A percentile compares a stretch with the other conserved stretches of the same genome.
Conservation (phyloP, 2,329 filamentous ascomycete genomes). For the Xylariaceae sp. region DNA sequence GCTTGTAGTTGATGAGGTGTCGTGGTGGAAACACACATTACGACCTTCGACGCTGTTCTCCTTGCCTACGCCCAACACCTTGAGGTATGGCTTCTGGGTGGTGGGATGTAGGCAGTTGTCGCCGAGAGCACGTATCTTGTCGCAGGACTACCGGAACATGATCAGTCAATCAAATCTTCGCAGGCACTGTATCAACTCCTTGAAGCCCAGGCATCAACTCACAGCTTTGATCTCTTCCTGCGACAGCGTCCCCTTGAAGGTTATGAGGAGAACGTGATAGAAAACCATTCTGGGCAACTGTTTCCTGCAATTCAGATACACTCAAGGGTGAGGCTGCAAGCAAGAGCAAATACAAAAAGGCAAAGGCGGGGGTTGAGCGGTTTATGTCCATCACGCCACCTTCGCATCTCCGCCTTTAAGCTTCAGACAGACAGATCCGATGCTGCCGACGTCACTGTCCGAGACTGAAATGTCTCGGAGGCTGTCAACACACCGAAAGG, state of each 20-base stretch:
- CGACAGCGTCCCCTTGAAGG: constrained; percentile 27
- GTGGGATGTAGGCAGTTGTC: constrained; percentile 56
- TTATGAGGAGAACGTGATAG: constrained; percentile 29
- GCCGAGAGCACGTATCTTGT: constrained; percentile 42
- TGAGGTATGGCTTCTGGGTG: constrained; percentile 54
- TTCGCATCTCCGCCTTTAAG: background rate
- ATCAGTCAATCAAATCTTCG: constrained; percentile 1
- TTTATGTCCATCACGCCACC: too few species aligned
- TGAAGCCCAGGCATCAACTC: constrained; percentile 6
- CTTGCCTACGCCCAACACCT: constrained; percentile 49
- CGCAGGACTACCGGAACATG: constrained; percentile 27
- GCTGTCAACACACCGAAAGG: too few species aligned
- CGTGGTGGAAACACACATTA: constrained; percentile 41
- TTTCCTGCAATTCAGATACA: background rate
- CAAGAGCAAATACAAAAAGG: background rate
- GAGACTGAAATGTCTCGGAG: too few species aligned
- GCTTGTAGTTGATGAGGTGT: background rate
- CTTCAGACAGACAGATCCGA: background rate
- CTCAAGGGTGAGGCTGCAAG: background rate
- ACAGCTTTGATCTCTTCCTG: constrained; percentile 30
- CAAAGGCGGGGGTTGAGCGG: background rate
- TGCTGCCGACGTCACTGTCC: background rate
- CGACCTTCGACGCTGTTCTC: constrained; percentile 57
- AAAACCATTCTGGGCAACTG: constrained; percentile 25
- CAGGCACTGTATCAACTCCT: background rate